Evolutionary conservation across 2,329 filamentous ascomycete species (phyloP), one percentile per base, ranked within the genome.

Genomic region (Cercospora nicotianae): DNA sequence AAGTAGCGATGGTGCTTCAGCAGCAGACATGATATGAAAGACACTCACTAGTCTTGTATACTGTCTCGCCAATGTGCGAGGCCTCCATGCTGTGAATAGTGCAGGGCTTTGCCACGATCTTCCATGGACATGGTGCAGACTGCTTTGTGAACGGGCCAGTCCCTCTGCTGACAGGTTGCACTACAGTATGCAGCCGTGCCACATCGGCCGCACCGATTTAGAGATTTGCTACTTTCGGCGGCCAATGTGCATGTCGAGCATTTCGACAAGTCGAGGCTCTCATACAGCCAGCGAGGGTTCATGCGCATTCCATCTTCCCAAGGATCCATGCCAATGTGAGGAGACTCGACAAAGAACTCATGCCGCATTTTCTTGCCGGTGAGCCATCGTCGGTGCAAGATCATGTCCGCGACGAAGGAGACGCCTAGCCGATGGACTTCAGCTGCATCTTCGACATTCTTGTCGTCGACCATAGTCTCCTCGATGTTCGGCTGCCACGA

Each of bases 391-490:
- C 66, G 42, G n/a, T 70, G 42, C 23, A 55, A 5, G 16, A 71
- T 55, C 30, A 72, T 31, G 33, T 72, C 70, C 31, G 48, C 45
- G 0, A 69, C 64, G 53, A 73, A 71, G 0, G 20, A 18, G 16
- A 18, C 31, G 0, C 23, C 67, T 12, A 72, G 33, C 1, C 28
- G 53, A 12, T 70, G 61, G 42, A 72, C 67, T 48, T 68, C 60
- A 3, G 39, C 51, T 13, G 63, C 51, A 63, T 72, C 67, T 12
- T 68, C 64, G 58, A 77, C 67, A 60, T 73, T 67, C 53, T 69
- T 70, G 59, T 75, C 72, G 45, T 74, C 71, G 31, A 76, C 69
- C 51, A 77, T 69, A 6, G 72, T 72, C 51, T 70, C 70, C 16
- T 64, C 45, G 18, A 5, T 26, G 51, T 73, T 67, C 1, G 70